Percentiles rank a stretch among this genome's conserved stretches.
Evolutionary conservation across 2,329 filamentous ascomycete genomes (phyloP).

Genomic region (Diatrype stigma): DNA sequence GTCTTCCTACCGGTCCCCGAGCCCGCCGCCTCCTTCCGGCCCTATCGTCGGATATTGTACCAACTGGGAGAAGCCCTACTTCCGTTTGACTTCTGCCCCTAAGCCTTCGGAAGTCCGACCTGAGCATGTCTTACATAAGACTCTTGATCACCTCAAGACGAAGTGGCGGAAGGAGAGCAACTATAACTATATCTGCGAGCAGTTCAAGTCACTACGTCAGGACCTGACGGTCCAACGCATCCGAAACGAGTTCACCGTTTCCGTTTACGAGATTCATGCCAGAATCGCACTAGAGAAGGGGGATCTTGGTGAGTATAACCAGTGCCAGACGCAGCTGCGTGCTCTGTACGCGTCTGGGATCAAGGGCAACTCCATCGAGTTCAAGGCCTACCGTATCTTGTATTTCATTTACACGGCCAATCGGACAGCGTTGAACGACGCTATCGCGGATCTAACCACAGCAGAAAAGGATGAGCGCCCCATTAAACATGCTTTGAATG

Average conservation of each 20-base stretch:
- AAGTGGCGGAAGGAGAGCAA: slow-evolving; percentile 94
- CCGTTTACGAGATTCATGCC: slow-evolving; percentile 95
- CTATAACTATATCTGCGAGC: slow-evolving; percentile 96
- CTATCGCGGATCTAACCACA: slow-evolving; percentile 96
- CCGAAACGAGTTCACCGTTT: slow-evolving; percentile 93
- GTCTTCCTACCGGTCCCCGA: slow-evolving; percentile 51
- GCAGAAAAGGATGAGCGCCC: slow-evolving; percentile 84
- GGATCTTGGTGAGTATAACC: slow-evolving; percentile 99
- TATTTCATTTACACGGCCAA: slow-evolving; percentile 99
- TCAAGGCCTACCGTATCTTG: slow-evolving; percentile 98
- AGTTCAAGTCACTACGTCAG: slow-evolving; percentile 98
- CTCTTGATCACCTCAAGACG: slow-evolving; percentile 82
- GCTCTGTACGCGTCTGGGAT: slow-evolving; percentile 83
- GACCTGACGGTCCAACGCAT: slow-evolving; percentile 97
- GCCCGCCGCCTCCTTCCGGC: slow-evolving; percentile 53
- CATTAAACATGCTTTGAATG: slow-evolving; percentile 86
- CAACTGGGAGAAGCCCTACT: slow-evolving; percentile 86
- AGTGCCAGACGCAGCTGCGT: slow-evolving; percentile 97
- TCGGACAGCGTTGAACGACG: slow-evolving; percentile 95
- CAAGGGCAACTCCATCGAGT: slow-evolving; percentile 88
- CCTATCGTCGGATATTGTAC: slow-evolving; percentile 85
- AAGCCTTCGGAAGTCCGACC: slow-evolving; percentile 87
- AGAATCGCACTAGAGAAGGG: slow-evolving; percentile 96
- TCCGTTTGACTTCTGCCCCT: slow-evolving; percentile 86
- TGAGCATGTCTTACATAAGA: slow-evolving; percentile 72